A percentile compares a stretch with the other conserved stretches of the same genome.
Evolutionary conservation across 2,329 filamentous ascomycete genomes (phyloP).

Genomic region (Talaromyces marneffei): DNA sequence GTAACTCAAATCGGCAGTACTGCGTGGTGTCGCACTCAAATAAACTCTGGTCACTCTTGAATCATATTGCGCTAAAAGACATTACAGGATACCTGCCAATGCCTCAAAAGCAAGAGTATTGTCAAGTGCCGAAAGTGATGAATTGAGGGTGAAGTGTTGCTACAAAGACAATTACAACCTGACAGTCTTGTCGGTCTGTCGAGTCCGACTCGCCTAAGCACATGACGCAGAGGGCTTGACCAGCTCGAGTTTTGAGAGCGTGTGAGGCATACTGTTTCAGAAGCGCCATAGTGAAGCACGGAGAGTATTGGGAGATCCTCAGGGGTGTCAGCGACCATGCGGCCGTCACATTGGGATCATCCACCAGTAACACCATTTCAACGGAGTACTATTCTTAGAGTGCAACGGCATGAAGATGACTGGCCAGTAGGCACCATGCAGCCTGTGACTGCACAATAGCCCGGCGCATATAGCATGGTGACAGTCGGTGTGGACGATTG

Average conservation of each 20-base stretch:
- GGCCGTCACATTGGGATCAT: neutral
- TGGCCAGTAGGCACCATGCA: neutral
- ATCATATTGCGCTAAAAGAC: neutral
- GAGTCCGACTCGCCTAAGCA: neutral
- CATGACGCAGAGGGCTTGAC: neutral
- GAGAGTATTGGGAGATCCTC: constrained; percentile 1
- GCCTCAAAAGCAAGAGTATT: neutral
- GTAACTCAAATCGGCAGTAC: neutral
- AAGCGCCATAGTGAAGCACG: constrained; percentile 9
- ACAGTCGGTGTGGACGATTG: neutral
- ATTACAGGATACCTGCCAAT: neutral
- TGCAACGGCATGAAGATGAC: neutral
- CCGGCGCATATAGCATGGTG: neutral
- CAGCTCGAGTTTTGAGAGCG: neutral
- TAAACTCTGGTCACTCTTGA: neutral
- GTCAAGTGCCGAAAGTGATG: neutral
- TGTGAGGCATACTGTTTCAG: constrained; percentile 8
- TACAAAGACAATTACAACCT: neutral
- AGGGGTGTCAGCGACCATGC: neutral
- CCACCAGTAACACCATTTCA: neutral
- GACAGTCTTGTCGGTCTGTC: neutral
- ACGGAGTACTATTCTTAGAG: neutral
- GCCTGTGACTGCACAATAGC: neutral
- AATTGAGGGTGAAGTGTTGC: neutral
- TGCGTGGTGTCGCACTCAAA: neutral